A percentile compares a stretch with the other conserved stretches of the same genome.
phyloP scores from a whole-genome alignment of 495 filamentous ascomycete species.

The Podospora didyma region DNA sequence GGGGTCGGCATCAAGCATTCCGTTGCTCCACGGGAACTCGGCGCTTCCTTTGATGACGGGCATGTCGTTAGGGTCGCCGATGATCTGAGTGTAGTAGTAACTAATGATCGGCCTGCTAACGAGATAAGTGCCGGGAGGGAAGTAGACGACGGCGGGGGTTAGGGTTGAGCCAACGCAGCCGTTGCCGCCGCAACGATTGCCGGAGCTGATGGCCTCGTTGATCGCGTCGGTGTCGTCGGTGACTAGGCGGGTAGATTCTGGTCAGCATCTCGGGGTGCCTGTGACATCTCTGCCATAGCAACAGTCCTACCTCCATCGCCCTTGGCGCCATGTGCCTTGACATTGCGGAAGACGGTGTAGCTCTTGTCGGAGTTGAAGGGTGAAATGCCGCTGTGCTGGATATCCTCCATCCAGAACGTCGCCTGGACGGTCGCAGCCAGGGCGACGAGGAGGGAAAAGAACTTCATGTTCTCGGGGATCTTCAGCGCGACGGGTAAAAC shows the following conservation, averaged over 20 bases:
- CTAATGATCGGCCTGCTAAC: slow-evolving; percentile 56
- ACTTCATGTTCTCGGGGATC: slow-evolving; percentile 10
- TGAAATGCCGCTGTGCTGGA: slow-evolving; percentile 38
- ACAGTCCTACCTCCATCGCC: slow-evolving; percentile 55
- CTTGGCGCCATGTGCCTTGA: slow-evolving; percentile 73
- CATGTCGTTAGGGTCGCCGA: slow-evolving; percentile 54
- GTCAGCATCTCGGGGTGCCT: background rate
- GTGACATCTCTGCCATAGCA: background rate
- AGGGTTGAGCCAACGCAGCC: slow-evolving; percentile 71
- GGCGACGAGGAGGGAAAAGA: slow-evolving; percentile 4
- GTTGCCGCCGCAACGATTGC: slow-evolving; percentile 71
- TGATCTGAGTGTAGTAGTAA: slow-evolving; percentile 62
- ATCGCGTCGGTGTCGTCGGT: slow-evolving; percentile 83
- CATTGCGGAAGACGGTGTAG: slow-evolving; percentile 64
- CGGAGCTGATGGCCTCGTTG: slow-evolving; percentile 72
- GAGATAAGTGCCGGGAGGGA: slow-evolving; percentile 61
- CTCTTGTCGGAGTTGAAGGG: slow-evolving; percentile 54
- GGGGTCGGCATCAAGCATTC: slow-evolving; percentile 21
- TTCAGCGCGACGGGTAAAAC: no score
- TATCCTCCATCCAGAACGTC: slow-evolving; percentile 34
- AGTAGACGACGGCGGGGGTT: slow-evolving; percentile 67
- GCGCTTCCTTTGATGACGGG: slow-evolving; percentile 68
- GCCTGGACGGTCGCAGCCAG: slow-evolving; percentile 11
- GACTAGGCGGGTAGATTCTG: slow-evolving; percentile 35
- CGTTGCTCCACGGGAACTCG: slow-evolving; percentile 44